These are phyloP conservation scores for Alternaria gaisen DNA, from an alignment of 2,329 filamentous ascomycete genomes.

Conservation along the genomic window DNA sequence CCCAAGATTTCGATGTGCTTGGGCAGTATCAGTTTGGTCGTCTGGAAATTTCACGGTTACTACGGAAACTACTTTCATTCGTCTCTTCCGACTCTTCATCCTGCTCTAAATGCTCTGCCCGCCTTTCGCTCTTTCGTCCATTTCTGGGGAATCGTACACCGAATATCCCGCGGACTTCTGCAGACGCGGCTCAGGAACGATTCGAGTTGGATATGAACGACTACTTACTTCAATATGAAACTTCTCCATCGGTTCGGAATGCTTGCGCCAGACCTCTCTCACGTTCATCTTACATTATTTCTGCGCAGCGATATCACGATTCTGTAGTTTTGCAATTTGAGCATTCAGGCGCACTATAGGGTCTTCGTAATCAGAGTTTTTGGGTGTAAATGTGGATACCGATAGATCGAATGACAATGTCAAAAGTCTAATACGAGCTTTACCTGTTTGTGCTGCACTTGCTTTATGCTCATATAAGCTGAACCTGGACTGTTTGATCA, in stretches of 20 bases:
- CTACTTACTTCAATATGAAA: not conserved
- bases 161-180: not conserved
- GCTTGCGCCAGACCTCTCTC: not conserved
- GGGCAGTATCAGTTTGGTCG: slow-evolving; percentile 3
- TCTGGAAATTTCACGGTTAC: not conserved
- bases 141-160: not conserved
- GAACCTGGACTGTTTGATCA: not conserved
- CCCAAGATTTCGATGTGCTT: not conserved
- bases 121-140: not conserved
- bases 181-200: not conserved
- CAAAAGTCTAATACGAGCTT: not conserved
- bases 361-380: not conserved
- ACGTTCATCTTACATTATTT: not conserved
- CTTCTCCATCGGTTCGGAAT: not conserved
- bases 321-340: not conserved
- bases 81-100: not conserved
- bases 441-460: not conserved
- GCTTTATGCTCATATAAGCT: not conserved
- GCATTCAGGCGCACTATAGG: slow-evolving; percentile 1
- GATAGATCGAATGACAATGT: not conserved
- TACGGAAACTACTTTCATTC: not conserved
- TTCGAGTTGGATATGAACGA: not conserved
- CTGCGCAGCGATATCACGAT: slow-evolving; percentile 5
- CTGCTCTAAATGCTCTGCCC: not conserved
- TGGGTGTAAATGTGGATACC: slow-evolving; percentile 3